These are phyloP conservation scores for Erythrobasidium yunnanense DNA, from an alignment of 768 basidiomycete genomes.

Conservation along the genomic window DNA sequence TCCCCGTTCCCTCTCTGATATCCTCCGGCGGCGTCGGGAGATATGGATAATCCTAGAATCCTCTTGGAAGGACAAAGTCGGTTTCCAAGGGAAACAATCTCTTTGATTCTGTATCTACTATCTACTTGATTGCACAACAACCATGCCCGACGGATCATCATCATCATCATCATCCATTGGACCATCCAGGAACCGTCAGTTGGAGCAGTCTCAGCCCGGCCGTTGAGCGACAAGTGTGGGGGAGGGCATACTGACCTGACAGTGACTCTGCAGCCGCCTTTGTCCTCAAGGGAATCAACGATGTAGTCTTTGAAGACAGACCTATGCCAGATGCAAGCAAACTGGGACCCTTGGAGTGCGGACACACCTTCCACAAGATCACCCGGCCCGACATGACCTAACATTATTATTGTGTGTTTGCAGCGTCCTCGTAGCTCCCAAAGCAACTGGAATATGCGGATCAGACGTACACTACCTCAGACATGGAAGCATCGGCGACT, in stretches of 20 bases:
- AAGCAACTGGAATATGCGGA: slow-evolving; percentile 61
- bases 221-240: not conserved
- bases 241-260: not conserved
- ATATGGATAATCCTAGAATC: too few relatives aligned
- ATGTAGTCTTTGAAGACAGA: slow-evolving; percentile 60
- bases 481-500: slow-evolving; percentile 59
- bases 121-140: too few relatives aligned
- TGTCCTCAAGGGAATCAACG: slow-evolving; percentile 58
- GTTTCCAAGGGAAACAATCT: too few relatives aligned
- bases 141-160: not conserved
- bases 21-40: too few relatives aligned
- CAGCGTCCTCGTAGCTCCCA: slow-evolving; percentile 78
- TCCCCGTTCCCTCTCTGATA: too few relatives aligned
- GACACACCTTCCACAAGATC: not conserved
- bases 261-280: slow-evolving; percentile 45
- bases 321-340: slow-evolving; percentile 53
- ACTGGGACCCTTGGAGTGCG: slow-evolving; percentile 45
- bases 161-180: not conserved
- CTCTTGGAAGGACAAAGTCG: too few relatives aligned
- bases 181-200: not conserved
- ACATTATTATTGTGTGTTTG: slow-evolving; percentile 46
- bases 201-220: not conserved
- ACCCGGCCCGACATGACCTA: not conserved
- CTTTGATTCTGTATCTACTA: too few relatives aligned
- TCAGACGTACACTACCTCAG: slow-evolving; percentile 62